Conservation (phyloP, 768 basidiomycete species). For the Tulasnella sp. region DNA sequence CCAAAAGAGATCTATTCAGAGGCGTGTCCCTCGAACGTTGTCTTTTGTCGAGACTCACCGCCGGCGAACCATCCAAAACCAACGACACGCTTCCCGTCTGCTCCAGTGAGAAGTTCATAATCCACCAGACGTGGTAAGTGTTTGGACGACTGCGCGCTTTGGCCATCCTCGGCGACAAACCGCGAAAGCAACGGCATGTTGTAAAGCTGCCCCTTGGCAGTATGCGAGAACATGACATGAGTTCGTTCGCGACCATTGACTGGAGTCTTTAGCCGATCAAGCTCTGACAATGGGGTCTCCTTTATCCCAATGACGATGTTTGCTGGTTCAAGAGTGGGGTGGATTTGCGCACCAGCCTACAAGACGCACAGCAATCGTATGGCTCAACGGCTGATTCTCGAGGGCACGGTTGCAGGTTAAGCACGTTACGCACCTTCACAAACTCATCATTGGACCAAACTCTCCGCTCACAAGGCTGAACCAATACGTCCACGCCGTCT, state of each 20-base stretch:
- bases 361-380: neutral
- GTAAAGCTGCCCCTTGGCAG: slow-evolving; percentile 70
- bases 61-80: slow-evolving; percentile 92
- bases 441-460: slow-evolving; percentile 59
- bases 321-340: slow-evolving; percentile 43
- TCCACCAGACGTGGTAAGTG: slow-evolving; percentile 47
- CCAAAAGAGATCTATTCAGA: neutral
- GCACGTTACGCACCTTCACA: slow-evolving; percentile 38
- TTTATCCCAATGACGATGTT: slow-evolving; percentile 84
- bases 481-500: slow-evolving; percentile 50
- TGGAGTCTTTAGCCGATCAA: slow-evolving; percentile 33
- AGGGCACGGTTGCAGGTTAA: neutral
- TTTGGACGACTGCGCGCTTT: neutral
- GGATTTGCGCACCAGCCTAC: slow-evolving; percentile 69
- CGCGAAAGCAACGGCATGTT: slow-evolving; percentile 67
- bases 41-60: slow-evolving; percentile 34
- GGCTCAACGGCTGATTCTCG: neutral
- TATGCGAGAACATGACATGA: slow-evolving; percentile 89
- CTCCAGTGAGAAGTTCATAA: slow-evolving; percentile 66
- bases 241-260: slow-evolving; percentile 41
- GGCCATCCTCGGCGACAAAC: slow-evolving; percentile 33
- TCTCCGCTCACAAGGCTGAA: slow-evolving; percentile 65
- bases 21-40: neutral
- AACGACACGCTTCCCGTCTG: slow-evolving; percentile 59
- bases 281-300: slow-evolving; percentile 59